Evolutionary conservation across 768 basidiomycete genomes (phyloP).

Genomic region (Hericium alpestre): DNA sequence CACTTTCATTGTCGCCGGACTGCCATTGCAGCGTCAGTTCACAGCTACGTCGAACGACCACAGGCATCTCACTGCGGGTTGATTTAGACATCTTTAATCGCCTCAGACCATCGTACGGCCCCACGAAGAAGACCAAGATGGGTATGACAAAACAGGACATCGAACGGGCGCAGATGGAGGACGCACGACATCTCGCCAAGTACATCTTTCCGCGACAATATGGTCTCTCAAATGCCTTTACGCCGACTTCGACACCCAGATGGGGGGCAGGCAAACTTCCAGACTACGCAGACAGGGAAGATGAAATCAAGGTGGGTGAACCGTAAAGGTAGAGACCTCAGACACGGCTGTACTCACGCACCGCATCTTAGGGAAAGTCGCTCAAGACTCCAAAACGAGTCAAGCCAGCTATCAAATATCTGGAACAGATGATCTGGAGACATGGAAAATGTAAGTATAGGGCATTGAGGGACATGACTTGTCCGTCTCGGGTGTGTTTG

Average conservation of each 20-base stretch:
- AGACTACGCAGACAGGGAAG: constrained; percentile 52
- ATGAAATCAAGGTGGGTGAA: constrained; percentile 52
- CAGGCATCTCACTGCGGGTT: neutral
- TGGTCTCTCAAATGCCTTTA: constrained; percentile 52
- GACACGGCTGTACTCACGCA: no score
- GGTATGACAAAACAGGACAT: constrained; percentile 1
- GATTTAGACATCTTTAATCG: constrained; percentile 55
- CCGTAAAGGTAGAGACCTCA: neutral
- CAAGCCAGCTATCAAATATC: constrained; percentile 38
- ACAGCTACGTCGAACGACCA: no score
- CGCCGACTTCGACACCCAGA: constrained; percentile 8
- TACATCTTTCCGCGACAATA: constrained; percentile 82
- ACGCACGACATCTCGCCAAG: constrained; percentile 61
- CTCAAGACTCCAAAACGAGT: constrained; percentile 70
- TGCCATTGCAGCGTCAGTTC: constrained; percentile 56
- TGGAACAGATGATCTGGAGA: constrained; percentile 55
- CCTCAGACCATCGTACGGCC: constrained; percentile 34
- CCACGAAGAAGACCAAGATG: neutral
- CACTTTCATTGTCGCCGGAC: constrained; percentile 44
- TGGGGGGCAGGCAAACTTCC: constrained; percentile 24
- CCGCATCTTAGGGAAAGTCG: constrained; percentile 13
- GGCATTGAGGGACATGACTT: constrained; percentile 49
- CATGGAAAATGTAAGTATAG: constrained; percentile 65
- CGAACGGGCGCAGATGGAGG: constrained; percentile 31
- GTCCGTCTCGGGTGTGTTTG: constrained; percentile 61